Evolutionary conservation across 1,284 basidiomycete species (phyloP).

Genomic region (Amylostereum areolatum): DNA sequence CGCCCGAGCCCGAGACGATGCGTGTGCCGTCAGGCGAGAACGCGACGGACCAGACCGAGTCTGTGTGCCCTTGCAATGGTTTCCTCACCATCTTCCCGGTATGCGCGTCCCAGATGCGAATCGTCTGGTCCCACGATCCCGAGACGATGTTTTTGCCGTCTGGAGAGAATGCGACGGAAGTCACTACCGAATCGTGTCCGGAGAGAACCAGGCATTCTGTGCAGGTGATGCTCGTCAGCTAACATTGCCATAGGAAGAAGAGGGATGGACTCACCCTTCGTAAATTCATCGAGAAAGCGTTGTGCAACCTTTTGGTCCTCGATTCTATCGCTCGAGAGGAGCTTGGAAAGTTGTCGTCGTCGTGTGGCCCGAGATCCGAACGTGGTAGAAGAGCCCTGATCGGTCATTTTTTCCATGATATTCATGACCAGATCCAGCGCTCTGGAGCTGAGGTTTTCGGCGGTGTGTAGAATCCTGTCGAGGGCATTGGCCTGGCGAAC

Average conservation of each 20-base stretch:
- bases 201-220: neutral
- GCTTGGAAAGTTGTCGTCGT: no score
- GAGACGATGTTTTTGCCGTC: neutral
- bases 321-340: no score
- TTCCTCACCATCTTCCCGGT: neutral
- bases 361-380: neutral
- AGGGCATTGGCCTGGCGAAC: no score
- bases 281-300: neutral
- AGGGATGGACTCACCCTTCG: neutral
- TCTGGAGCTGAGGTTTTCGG: no score
- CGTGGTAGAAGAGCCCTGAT: neutral
- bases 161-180: neutral
- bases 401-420: no score
- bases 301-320: neutral
- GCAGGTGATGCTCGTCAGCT: neutral
- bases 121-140: neutral
- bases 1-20: no score
- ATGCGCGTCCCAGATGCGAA: neutral
- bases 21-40: conserved; percentile 3
- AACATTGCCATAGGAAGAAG: neutral
- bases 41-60: neutral
- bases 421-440: no score
- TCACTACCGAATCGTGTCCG: neutral
- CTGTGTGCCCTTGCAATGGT: neutral
- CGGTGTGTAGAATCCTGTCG: no score